These are phyloP conservation scores for Calocybe gangraenosa DNA, from an alignment of 768 basidiomycete genomes.

Conservation along the genomic window DNA sequence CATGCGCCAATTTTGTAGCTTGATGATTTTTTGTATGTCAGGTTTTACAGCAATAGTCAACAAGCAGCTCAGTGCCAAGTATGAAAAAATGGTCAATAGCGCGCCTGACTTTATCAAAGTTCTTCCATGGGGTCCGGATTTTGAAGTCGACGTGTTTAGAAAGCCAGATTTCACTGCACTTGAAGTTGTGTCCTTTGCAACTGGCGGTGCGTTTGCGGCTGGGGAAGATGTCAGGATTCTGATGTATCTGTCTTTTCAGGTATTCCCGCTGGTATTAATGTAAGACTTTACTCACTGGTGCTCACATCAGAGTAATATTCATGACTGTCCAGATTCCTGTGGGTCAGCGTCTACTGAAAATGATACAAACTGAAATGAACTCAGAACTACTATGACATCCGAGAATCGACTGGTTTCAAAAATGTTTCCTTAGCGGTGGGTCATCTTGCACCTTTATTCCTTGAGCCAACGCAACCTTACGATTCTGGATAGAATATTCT, in stretches of 20 bases:
- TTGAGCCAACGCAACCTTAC: not conserved
- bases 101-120: slow-evolving; percentile 79
- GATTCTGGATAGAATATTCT: slow-evolving; percentile 60
- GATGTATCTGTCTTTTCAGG: slow-evolving; percentile 33
- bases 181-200: slow-evolving; percentile 79
- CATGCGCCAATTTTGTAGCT: slow-evolving; percentile 1
- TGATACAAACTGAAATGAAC: not conserved
- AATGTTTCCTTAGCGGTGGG: slow-evolving; percentile 80
- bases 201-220: slow-evolving; percentile 51
- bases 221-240: no score
- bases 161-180: slow-evolving; percentile 88
- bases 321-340: slow-evolving; percentile 57
- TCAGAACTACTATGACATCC: slow-evolving; percentile 79
- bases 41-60: slow-evolving; percentile 88
- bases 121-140: slow-evolving; percentile 76
- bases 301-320: not conserved
- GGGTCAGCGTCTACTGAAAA: slow-evolving; percentile 16
- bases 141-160: slow-evolving; percentile 69
- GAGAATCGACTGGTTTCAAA: slow-evolving; percentile 82
- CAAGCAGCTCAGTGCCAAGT: slow-evolving; percentile 79
- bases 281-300: slow-evolving; percentile 25
- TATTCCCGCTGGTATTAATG: slow-evolving; percentile 87
- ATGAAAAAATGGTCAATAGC: slow-evolving; percentile 66
- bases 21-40: slow-evolving; percentile 23
- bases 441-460: slow-evolving; percentile 4